Percentiles rank a stretch among this genome's conserved stretches.
phyloP scores from a whole-genome alignment of 1,284 basidiomycete species.

The Tremellales sp. region DNA sequence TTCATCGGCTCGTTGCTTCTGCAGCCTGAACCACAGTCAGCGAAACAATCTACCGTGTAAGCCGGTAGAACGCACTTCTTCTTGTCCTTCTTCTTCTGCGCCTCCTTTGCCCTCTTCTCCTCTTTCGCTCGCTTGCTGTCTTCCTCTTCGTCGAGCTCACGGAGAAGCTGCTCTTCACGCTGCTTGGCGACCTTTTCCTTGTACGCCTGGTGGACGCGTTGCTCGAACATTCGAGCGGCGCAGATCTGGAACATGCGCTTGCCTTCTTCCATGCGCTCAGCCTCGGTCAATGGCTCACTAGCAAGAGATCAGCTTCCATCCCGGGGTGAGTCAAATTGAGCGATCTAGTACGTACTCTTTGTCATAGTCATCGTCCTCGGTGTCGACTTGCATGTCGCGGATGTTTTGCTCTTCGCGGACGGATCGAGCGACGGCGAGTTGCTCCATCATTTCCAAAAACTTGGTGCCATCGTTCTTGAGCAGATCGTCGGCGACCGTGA shows the following conservation, averaged over 20 bases:
- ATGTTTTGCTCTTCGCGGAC: slow-evolving; percentile 76
- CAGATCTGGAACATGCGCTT: slow-evolving; percentile 99
- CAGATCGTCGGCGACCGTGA: slow-evolving; percentile 98
- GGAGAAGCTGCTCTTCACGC: slow-evolving; percentile 76
- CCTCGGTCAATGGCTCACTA: slow-evolving; percentile 51
- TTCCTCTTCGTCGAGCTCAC: slow-evolving; percentile 87
- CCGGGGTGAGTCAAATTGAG: not conserved
- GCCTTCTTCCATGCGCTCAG: slow-evolving; percentile 95
- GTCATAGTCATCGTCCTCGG: slow-evolving; percentile 55
- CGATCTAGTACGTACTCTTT: slow-evolving; percentile 47
- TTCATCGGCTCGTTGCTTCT: slow-evolving; percentile 88
- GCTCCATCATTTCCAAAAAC: slow-evolving; percentile 99
- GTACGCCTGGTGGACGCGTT: slow-evolving; percentile 88
- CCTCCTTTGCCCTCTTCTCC: slow-evolving; percentile 90
- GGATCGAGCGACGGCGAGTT: slow-evolving; percentile 89
- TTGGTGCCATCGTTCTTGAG: slow-evolving; percentile 98
- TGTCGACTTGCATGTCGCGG: slow-evolving; percentile 62
- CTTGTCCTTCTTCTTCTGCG: slow-evolving; percentile 95
- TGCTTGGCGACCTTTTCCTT: slow-evolving; percentile 89
- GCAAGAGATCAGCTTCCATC: not conserved
- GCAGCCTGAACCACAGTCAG: slow-evolving; percentile 61
- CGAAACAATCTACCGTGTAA: not conserved
- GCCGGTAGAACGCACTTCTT: slow-evolving; percentile 36
- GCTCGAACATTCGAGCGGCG: slow-evolving; percentile 99
- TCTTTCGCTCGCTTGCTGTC: slow-evolving; percentile 73